Percentiles rank a stretch among this genome's conserved stretches.
Evolutionary conservation across 1,284 basidiomycete species (phyloP).

Genomic region (Fomitopsis palustris): DNA sequence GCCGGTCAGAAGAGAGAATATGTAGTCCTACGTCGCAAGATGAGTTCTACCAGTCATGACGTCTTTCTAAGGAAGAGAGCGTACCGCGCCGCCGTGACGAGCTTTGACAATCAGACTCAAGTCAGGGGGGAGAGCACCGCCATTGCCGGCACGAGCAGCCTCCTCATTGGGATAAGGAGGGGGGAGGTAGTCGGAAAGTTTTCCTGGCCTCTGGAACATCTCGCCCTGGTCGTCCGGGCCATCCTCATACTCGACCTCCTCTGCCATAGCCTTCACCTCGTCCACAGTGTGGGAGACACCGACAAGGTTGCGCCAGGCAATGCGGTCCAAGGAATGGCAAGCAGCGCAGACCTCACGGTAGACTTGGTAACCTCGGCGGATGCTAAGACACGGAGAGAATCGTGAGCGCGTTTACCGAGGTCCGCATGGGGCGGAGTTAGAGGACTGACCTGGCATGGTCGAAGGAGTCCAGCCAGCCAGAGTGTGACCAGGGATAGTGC

Average conservation of each 20-base stretch:
- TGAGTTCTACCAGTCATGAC: constrained; percentile 2
- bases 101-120: constrained; percentile 98
- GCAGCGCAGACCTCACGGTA: constrained; percentile 99
- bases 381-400: constrained; percentile 45
- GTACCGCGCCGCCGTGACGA: constrained; percentile 91
- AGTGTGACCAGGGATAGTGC: constrained; percentile 89
- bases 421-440: constrained; percentile 5
- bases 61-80: constrained; percentile 27
- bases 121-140: constrained; percentile 95
- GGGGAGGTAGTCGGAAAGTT: constrained; percentile 96
- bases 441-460: constrained; percentile 82
- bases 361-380: constrained; percentile 97
- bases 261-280: constrained; percentile 90
- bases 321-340: constrained; percentile 98
- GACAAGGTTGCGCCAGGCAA: constrained; percentile 99
- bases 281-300: constrained; percentile 96
- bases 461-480: constrained; percentile 86
- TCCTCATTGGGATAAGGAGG: constrained; percentile 97
- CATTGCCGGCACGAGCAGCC: constrained; percentile 93
- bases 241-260: constrained; percentile 96
- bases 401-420: constrained; percentile 8
- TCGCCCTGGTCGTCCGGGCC: constrained; percentile 95
- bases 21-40: constrained; percentile 75
- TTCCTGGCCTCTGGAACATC: constrained; percentile 98
- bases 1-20: constrained; percentile 96